Conservation (phyloP, 2,329 filamentous ascomycete species). For the Exophiala dermatitidis region DNA sequence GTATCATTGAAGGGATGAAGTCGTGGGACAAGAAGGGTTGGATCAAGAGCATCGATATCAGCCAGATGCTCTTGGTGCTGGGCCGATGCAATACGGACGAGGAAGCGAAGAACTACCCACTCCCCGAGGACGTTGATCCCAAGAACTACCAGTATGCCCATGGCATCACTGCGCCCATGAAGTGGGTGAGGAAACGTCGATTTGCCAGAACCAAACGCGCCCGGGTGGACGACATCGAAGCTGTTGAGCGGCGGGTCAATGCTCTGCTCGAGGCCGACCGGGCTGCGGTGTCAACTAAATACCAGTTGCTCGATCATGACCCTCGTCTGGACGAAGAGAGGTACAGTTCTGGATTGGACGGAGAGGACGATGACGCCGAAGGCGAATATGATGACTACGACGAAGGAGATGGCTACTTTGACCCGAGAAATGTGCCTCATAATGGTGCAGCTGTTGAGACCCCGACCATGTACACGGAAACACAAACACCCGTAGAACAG, state of each 20-base stretch:
- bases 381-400: slow-evolving; percentile 27
- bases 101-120: slow-evolving; percentile 58
- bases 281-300: slow-evolving; percentile 52
- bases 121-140: slow-evolving; percentile 65
- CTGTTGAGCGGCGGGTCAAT: slow-evolving; percentile 73
- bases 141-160: slow-evolving; percentile 69
- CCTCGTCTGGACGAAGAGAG: slow-evolving; percentile 32
- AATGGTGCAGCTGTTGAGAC: slow-evolving; percentile 33
- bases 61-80: slow-evolving; percentile 79
- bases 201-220: slow-evolving; percentile 66
- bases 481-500: slow-evolving; percentile 24
- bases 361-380: slow-evolving; percentile 43
- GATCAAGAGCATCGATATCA: slow-evolving; percentile 83
- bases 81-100: slow-evolving; percentile 58
- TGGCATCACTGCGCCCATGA: slow-evolving; percentile 80
- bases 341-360: slow-evolving; percentile 45
- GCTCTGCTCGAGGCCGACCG: slow-evolving; percentile 64
- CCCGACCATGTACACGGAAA: slow-evolving; percentile 13
- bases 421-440: slow-evolving; percentile 25
- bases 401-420: slow-evolving; percentile 38
- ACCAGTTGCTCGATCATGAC: slow-evolving; percentile 56
- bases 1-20: slow-evolving; percentile 85
- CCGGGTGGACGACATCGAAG: slow-evolving; percentile 74
- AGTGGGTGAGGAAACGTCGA: slow-evolving; percentile 71
- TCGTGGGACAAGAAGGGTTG: slow-evolving; percentile 83